phyloP scores from a whole-genome alignment of 23 red algal genomes.

The Pyropia haitanensis region DNA sequence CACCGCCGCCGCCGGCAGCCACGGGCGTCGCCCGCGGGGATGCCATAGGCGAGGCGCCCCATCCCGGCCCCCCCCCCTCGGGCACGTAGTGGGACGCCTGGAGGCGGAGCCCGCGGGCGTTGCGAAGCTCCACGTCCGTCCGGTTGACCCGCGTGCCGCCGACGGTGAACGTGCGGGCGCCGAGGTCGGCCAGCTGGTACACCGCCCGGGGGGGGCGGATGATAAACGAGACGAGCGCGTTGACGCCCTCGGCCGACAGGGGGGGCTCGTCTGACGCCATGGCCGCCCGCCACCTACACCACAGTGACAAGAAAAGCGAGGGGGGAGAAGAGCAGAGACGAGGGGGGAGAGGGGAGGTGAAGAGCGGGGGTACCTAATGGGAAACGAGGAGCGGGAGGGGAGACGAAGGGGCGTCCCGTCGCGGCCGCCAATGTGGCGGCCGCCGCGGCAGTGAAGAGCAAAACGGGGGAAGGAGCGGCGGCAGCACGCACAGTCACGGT shows the following conservation, averaged over 20 bases:
- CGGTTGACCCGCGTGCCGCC: conserved; percentile 15
- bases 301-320: background rate
- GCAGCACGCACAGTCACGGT: background rate
- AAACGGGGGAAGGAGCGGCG: background rate
- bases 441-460: background rate
- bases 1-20: no score
- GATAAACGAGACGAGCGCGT: conserved; percentile 56
- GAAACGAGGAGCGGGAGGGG: background rate
- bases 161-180: conserved; percentile 25
- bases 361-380: background rate
- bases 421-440: background rate
- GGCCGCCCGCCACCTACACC: background rate
- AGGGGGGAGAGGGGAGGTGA: background rate
- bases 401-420: background rate
- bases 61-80: background rate
- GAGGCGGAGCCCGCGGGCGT: conserved; percentile 21
- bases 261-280: conserved; percentile 36
- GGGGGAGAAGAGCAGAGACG: background rate
- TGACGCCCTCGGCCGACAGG: conserved; percentile 43
- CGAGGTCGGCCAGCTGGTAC: conserved; percentile 50
- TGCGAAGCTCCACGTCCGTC: conserved; percentile 33
- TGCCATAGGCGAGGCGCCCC: no score
- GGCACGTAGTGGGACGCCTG: conserved; percentile 17
- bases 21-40: no score
- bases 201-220: conserved; percentile 68